phyloP scores from a whole-genome alignment of 2,329 filamentous ascomycete species.

The Scortechinia acanthostroma region DNA sequence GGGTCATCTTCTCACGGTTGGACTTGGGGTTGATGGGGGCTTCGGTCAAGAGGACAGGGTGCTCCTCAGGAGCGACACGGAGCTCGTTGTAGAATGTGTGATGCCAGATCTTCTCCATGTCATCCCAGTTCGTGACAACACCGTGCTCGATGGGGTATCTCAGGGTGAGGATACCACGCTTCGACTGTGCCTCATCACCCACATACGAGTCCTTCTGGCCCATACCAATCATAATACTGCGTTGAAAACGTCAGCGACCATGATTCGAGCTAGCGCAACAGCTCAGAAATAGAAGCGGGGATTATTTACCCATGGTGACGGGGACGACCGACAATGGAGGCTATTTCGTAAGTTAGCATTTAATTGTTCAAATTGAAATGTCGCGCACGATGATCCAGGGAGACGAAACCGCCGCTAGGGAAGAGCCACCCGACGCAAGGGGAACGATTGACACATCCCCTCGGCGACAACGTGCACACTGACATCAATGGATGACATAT shows the following conservation, averaged over 20 bases:
- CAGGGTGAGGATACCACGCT: conserved; percentile 99
- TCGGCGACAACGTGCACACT: neutral
- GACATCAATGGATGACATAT: neutral
- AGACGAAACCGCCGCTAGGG: conserved; percentile 23
- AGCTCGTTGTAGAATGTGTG: conserved; percentile 99
- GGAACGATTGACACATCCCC: conserved; percentile 3
- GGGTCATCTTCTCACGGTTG: conserved; percentile 99
- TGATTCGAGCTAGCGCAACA: no score
- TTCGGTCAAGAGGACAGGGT: conserved; percentile 97
- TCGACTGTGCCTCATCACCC: conserved; percentile 99
- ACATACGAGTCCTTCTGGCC: conserved; percentile 99
- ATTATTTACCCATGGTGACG: conserved; percentile 94
- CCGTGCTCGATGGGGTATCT: conserved; percentile 99
- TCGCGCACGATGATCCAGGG: conserved; percentile 4
- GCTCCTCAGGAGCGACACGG: conserved; percentile 98
- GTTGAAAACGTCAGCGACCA: conserved; percentile 70
- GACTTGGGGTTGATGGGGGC: conserved; percentile 99
- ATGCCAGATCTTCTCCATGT: conserved; percentile 99
- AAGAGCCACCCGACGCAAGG: conserved; percentile 14
- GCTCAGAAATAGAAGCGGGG: conserved; percentile 8
- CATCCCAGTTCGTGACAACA: conserved; percentile 99
- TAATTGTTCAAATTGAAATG: no score
- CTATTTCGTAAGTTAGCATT: conserved; percentile 39
- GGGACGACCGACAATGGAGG: conserved; percentile 98
- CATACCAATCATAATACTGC: conserved; percentile 99